A percentile compares a stretch with the other conserved stretches of the same genome.
Evolutionary conservation across 2,329 filamentous ascomycete genomes (phyloP).

Genomic region (Cercospora sp.): DNA sequence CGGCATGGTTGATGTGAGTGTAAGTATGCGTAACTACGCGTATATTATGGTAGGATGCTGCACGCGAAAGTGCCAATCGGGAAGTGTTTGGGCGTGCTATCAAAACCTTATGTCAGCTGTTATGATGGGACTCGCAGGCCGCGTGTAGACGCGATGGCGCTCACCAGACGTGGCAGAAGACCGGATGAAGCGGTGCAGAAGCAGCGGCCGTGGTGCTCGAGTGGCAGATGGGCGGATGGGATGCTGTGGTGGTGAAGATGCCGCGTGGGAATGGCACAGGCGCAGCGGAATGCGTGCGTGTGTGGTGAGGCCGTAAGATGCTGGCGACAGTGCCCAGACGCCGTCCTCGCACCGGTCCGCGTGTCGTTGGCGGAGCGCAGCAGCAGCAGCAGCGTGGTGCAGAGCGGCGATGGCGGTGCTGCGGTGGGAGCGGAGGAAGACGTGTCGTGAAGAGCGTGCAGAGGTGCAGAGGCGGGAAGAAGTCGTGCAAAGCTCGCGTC

Average conservation of each 20-base stretch:
- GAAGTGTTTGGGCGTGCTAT: slow-evolving; percentile 27
- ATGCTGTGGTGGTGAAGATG: slow-evolving; percentile 14
- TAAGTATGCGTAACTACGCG: slow-evolving; percentile 23
- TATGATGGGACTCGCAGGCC: slow-evolving; percentile 29
- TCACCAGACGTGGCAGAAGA: slow-evolving; percentile 30
- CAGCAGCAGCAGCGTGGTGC: neutral
- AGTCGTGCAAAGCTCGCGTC: slow-evolving; percentile 16
- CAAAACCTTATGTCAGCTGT: slow-evolving; percentile 35
- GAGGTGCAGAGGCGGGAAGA: slow-evolving; percentile 12
- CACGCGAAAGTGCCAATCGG: slow-evolving; percentile 29
- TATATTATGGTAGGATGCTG: slow-evolving; percentile 15
- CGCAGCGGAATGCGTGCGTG: slow-evolving; percentile 3
- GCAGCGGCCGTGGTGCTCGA: slow-evolving; percentile 4
- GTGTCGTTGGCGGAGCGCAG: slow-evolving; percentile 1
- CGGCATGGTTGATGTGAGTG: slow-evolving; percentile 39
- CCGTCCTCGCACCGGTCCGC: neutral
- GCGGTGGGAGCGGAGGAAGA: slow-evolving; percentile 2
- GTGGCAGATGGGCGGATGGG: slow-evolving; percentile 13
- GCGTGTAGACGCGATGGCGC: slow-evolving; percentile 38
- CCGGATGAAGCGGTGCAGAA: slow-evolving; percentile 22
- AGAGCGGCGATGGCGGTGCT: neutral
- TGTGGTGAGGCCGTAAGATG: slow-evolving; percentile 2
- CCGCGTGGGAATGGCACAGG: slow-evolving; percentile 11
- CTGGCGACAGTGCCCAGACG: neutral
- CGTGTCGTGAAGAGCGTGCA: neutral